A percentile compares a stretch with the other conserved stretches of the same genome.
Conservation (phyloP, 495 filamentous ascomycete species). For the Hypoxylon fragiforme region DNA sequence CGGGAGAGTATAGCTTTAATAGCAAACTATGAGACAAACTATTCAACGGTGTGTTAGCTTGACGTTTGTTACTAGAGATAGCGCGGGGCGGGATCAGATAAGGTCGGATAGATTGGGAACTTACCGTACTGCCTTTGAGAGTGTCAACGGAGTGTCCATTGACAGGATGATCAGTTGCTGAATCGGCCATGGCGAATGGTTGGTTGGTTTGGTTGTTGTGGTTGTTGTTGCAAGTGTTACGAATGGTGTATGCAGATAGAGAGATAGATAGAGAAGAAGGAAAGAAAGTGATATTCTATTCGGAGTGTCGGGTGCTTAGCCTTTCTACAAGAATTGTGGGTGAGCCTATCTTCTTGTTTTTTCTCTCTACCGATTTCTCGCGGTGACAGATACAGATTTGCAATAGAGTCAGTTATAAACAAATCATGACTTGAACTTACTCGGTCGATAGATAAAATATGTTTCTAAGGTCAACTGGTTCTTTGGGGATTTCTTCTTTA, state of each 20-base stretch:
- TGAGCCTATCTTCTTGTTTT: constrained; percentile 15
- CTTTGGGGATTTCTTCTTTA: no score
- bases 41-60: constrained; percentile 40
- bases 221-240: constrained; percentile 23
- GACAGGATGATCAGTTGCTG: constrained; percentile 34
- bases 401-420: no score
- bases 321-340: constrained; percentile 16
- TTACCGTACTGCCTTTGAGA: constrained; percentile 53
- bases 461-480: background rate
- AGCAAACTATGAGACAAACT: constrained; percentile 19
- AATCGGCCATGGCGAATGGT: constrained; percentile 39
- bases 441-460: background rate
- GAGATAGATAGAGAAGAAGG: no score
- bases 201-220: no score
- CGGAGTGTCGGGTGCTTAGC: constrained; percentile 26
- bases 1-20: background rate
- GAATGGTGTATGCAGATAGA: no score
- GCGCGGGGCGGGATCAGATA: constrained; percentile 1
- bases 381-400: constrained; percentile 5
- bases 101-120: constrained; percentile 23
- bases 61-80: constrained; percentile 6
- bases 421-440: background rate
- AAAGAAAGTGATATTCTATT: constrained; percentile 9
- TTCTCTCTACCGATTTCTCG: background rate
- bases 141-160: constrained; percentile 36